These are phyloP conservation scores for Tetracentron sinense DNA, from an alignment of 164 flowering plant genomes.

Conservation along the genomic window DNA sequence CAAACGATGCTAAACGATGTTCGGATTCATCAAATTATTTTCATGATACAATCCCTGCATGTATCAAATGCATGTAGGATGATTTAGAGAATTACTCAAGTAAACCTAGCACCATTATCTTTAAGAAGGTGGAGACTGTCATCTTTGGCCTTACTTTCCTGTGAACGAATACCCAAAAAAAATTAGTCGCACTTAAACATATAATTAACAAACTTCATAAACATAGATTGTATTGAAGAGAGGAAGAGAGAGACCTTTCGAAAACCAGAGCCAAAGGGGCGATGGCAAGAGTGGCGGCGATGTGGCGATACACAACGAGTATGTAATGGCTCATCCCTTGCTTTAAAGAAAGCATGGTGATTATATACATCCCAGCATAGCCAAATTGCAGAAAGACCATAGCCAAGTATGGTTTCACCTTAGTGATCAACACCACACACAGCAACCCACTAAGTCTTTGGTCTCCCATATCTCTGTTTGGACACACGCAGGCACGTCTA, in stretches of 20 bases:
- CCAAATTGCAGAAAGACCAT: slow-evolving; percentile 77
- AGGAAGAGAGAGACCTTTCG: slow-evolving; percentile 59
- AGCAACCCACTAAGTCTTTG: neutral
- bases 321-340: slow-evolving; percentile 69
- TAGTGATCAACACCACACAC: no score
- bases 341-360: slow-evolving; percentile 56
- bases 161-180: slow-evolving; percentile 12
- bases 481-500: no score
- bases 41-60: no score
- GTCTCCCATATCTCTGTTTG: neutral
- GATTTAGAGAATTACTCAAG: slow-evolving; percentile 57
- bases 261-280: slow-evolving; percentile 69
- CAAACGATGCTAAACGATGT: no score
- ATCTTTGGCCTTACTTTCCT: slow-evolving; percentile 79
- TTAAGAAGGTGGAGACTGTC: slow-evolving; percentile 58
- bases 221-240: no score
- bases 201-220: neutral
- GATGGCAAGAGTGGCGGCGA: slow-evolving; percentile 51
- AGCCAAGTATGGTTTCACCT: slow-evolving; percentile 63
- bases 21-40: no score
- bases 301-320: slow-evolving; percentile 73
- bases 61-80: neutral
- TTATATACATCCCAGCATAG: slow-evolving; percentile 75
- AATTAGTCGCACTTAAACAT: no score
- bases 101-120: slow-evolving; percentile 63